Evolutionary conservation across 805 yeast genomes (phyloP), one percentile per base, ranked within the genome.

Genomic region (Middelhovenomyces tepae): DNA sequence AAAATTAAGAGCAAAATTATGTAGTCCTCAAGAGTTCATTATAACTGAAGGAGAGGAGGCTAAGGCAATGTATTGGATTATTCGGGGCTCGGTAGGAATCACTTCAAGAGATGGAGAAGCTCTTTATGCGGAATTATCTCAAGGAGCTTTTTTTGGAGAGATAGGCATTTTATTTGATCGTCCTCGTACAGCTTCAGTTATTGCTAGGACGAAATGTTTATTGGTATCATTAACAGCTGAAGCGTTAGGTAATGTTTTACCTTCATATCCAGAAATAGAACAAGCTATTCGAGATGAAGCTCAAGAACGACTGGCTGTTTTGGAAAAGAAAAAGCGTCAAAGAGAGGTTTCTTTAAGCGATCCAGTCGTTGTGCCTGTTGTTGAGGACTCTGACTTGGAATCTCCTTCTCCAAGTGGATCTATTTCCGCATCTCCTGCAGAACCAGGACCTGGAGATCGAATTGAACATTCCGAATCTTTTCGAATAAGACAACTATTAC

Each of bases 71-170:
- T 80, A 78, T 48, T 79, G 89, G 86, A 75, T 80, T 23, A 54
- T 80, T 10, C 70, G 79, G 46, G 91, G 91, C 2, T 67, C 76
- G 0, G 89, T 80, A 2, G 73, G 75, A n/a, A 84, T 81, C 8
- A 73, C 85, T 0, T 74, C 83, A 9, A 69, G 81, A 1, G 91
- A 80, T 49, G 87, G 85, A 18, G 89, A 80, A 54, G 69, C 81
- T 3, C 65, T 74, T 3, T 77, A 75, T 46, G 86, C 87, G 1
- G 85, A 77, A 48, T 57, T 80, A 6, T 66, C 69, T 3, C 67
- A 77, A 3, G 89, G 89, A 2, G 65, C 77, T 14, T 78, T 76
- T 42, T 81, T 80, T 50, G 91, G 91, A 9, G 89, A 81, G 48
- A 79, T 80, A 35, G 89, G 89, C 6, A 78, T 80, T 27, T 56